Base-by-base conservation (phyloP, 73 alveolate species). In the Paraurostyla sp. region DNA sequence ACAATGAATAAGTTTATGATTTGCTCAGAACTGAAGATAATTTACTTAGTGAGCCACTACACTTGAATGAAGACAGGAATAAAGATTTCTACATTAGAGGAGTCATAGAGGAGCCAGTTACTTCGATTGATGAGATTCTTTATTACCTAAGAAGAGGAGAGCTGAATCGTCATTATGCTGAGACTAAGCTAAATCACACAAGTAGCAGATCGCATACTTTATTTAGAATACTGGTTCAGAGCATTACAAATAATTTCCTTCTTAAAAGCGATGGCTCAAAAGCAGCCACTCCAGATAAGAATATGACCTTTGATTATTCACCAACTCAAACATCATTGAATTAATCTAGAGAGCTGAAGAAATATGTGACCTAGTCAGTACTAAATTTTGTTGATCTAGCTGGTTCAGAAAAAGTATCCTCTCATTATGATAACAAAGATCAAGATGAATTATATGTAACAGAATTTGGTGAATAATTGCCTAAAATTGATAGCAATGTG, bases 311-410 rank as follows among this genome's bases (percentile, higher is more conserved):
- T 4, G 32, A 9, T 9, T 60, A 13, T 7, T 60, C 78, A 4
- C 25, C 32, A 7, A 27, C 78, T 27, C 50, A 22, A 60, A 41
- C n/a, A n/a, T 3, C 7, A 20, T 0, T 15, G 23, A 23, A 71
- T 3, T 54, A 41, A n/a, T 25, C 41, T 13, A 90, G 62, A 0
- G 87, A 60, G n/a, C 36, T 20, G 35, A 52, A 52, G 33, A 82
- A 63, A 23, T 60, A 59, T 48, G 93, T 93, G 33, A 94, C 95
- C 13, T 85, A 89, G 57, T 87, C 96, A 15, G 92, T 88, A 0
- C 69, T 92, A 40, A 92, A 92, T 35, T 93, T 97, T 89, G 99
- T 97, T 0, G 99, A 97, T 90, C 80, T 97, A 63, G 99, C 99
- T 35, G 99, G 99, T 1, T 93, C 98, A 57, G 99, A 97, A 85